Evolutionary conservation across 805 yeast species (phyloP).

Genomic region (Starmerella davenportii): DNA sequence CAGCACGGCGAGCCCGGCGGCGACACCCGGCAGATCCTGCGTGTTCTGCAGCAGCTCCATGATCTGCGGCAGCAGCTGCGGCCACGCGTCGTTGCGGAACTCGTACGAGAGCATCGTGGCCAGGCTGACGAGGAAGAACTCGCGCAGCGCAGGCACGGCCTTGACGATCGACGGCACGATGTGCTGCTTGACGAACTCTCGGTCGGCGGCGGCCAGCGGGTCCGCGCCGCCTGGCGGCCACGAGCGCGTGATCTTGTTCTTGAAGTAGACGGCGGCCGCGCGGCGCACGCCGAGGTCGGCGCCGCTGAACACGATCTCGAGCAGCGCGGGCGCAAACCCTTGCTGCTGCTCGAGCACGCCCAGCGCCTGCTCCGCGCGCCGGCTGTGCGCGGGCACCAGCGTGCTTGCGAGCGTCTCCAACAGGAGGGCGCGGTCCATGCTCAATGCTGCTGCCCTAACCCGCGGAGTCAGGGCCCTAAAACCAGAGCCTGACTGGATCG

Average conservation of each 20-base stretch:
- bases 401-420: conserved; percentile 69
- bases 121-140: conserved; percentile 25
- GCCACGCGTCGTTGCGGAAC: conserved; percentile 35
- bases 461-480: too few species aligned
- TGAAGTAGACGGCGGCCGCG: conserved; percentile 69
- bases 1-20: conserved; percentile 54
- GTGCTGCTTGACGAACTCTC: conserved; percentile 51
- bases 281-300: conserved; percentile 36
- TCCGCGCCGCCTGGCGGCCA: conserved; percentile 31
- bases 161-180: conserved; percentile 44
- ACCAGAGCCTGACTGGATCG: too few species aligned
- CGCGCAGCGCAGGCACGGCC: conserved; percentile 27
- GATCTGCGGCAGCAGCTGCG: conserved; percentile 32
- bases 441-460: too few species aligned
- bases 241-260: conserved; percentile 46
- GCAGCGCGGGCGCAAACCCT: conserved; percentile 68
- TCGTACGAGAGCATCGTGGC: conserved; percentile 33
- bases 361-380: conserved; percentile 52
- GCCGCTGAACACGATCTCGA: conserved; percentile 46
- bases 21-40: conserved; percentile 29
- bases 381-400: conserved; percentile 37
- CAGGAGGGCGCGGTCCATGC: conserved; percentile 51
- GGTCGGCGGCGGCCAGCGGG: conserved; percentile 34
- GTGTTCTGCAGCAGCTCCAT: conserved; percentile 29
- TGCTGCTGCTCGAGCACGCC: conserved; percentile 36